Percentiles rank a stretch among this genome's conserved stretches.
phyloP scores from a whole-genome alignment of 495 filamentous ascomycete genomes.

The Viridothelium virens region DNA sequence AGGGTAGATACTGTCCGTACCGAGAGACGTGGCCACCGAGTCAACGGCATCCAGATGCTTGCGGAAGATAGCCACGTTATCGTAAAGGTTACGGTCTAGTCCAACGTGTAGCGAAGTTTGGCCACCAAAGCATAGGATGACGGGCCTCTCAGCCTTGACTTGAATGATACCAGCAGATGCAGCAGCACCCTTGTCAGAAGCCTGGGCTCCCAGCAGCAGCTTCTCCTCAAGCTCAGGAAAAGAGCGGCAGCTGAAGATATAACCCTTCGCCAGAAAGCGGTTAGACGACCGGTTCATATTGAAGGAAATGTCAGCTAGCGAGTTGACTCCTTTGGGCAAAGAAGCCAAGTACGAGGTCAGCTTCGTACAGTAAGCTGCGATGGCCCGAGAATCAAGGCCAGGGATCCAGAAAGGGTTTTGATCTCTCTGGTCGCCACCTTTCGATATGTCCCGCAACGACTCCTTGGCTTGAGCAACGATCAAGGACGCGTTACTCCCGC shows the following conservation, averaged over 20 bases:
- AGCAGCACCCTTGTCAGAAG: background rate
- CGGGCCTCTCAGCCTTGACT: background rate
- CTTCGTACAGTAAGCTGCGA: background rate
- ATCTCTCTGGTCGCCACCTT: no score
- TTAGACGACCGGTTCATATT: no score
- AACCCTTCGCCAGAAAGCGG: background rate
- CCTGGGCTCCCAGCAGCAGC: no score
- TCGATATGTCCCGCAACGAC: no score
- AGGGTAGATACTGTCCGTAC: background rate
- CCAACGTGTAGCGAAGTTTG: background rate
- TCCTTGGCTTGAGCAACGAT: background rate
- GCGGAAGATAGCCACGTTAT: background rate
- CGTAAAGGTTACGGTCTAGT: background rate
- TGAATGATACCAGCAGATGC: no score
- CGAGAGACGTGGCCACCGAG: background rate
- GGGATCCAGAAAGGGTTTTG: background rate
- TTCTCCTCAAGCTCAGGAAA: background rate
- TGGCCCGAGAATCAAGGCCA: background rate
- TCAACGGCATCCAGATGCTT: slow-evolving; percentile 7
- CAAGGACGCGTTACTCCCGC: slow-evolving; percentile 32
- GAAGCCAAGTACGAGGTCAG: background rate
- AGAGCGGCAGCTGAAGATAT: background rate
- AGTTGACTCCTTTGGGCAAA: no score
- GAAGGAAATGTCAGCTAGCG: no score
- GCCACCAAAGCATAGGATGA: background rate